Base-by-base conservation (phyloP, 768 basidiomycete species). In the Xerocomus spinulosus region DNA sequence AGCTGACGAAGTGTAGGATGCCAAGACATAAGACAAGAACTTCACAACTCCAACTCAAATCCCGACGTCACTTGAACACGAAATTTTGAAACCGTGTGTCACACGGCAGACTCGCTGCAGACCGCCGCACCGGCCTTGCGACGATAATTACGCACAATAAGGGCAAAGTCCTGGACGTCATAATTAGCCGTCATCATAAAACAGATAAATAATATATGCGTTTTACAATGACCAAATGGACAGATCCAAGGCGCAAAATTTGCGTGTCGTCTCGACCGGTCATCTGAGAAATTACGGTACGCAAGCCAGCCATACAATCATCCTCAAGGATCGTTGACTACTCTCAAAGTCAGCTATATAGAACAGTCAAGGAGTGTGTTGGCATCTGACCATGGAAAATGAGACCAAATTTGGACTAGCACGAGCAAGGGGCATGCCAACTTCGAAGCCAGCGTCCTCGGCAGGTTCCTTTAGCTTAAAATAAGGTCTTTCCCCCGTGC, bases 141-240 rank as follows among this genome's bases (percentile, higher is more conserved):
- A 42, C 50, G 40, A 35, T 26, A 51, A 24, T 39, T 36, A 29
- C 54, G 59, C 28, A 62, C 15, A 25, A 53, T 43, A 17, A 60
- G 29, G 20, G 57, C 60, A 38, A 61, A 59, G 43, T 61, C 59
- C 60, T 62, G n/a, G 24, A 44, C 25, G 23, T 40, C 23, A 10
- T 35, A 24, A 35, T 61, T 37, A 56, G 42, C 10, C 36, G 46
- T 15, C 9, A 18, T 23, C 18, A 39, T 7, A 21, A 28, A 26
- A 20, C 7, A 34, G n/a, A 32, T 32, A 25, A 20, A 32, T 40
- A 28, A 32, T 32, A 25, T 20, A 32, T 40, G 24, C 39, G 29
- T 5, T 50, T 37, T 42, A 62, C 61, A 42, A 62, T 54, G 26
- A 62, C 37, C 24, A 61, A 29, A 29, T 61, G 62, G 21, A 46